A percentile compares a stretch with the other conserved stretches of the same genome.
phyloP scores from a whole-genome alignment of 306 rosid species.

The Cucurbita ficifolia region DNA sequence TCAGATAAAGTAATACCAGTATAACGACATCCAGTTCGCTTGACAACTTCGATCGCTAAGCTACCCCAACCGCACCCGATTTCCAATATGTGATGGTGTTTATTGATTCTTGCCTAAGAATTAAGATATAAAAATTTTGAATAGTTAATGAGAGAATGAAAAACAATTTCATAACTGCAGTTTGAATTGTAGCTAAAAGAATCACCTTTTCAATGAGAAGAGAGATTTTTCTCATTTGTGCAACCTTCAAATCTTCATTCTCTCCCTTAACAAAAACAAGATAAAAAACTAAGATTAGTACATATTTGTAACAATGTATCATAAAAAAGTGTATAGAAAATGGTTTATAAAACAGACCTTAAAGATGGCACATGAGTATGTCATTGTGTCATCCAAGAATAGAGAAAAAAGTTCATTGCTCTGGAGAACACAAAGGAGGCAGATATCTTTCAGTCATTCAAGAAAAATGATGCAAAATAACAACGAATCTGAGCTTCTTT shows the following conservation, averaged over 20 bases:
- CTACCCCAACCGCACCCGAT: slow-evolving; percentile 93
- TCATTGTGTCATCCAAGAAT: slow-evolving; percentile 79
- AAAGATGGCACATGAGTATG: slow-evolving; percentile 66
- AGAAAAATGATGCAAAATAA: not conserved
- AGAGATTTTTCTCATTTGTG: slow-evolving; percentile 64
- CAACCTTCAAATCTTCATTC: slow-evolving; percentile 57
- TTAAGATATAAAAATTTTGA: not conserved
- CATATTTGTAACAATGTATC: not conserved
- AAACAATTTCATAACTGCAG: not conserved
- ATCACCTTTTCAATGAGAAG: slow-evolving; percentile 46
- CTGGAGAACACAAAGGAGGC: slow-evolving; percentile 18
- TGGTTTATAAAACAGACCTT: slow-evolving; percentile 33
- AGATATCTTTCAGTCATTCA: not conserved
- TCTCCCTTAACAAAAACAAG: slow-evolving; percentile 26
- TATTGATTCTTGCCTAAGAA: slow-evolving; percentile 42
- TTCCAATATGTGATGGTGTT: slow-evolving; percentile 69
- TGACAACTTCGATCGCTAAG: slow-evolving; percentile 71
- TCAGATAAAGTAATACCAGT: slow-evolving; percentile 75
- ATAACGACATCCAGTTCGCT: slow-evolving; percentile 66
- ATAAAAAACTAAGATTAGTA: not conserved
- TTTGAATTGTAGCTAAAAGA: not conserved
- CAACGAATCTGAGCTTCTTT: not conserved
- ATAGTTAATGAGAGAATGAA: not conserved
- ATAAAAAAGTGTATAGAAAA: not conserved
- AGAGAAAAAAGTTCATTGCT: slow-evolving; percentile 72